Conservation (phyloP, 2,329 filamentous ascomycete genomes). For the Beauveria scarabaeidicola region DNA sequence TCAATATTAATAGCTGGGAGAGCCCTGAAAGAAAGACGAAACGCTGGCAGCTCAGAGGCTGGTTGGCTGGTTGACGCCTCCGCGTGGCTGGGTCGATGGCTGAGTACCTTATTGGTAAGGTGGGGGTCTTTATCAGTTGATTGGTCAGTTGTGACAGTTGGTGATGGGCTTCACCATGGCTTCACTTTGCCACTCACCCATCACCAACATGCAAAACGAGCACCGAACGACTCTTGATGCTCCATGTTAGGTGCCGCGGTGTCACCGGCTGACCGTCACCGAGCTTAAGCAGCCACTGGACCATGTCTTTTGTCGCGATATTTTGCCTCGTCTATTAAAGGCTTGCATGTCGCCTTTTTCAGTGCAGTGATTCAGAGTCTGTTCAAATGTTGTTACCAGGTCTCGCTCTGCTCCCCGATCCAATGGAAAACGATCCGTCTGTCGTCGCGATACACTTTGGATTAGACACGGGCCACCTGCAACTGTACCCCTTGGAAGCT, state of each 20-base stretch:
- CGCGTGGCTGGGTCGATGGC: neutral
- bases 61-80: neutral
- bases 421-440: neutral
- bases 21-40: neutral
- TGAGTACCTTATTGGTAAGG: neutral
- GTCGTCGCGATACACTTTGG: neutral
- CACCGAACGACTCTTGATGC: too few species aligned
- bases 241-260: neutral
- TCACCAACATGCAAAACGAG: too few species aligned
- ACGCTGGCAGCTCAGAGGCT: neutral
- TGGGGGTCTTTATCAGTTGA: neutral
- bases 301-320: neutral
- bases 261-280: neutral
- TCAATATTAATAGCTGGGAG: neutral
- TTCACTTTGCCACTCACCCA: too few species aligned
- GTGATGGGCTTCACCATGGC: too few species aligned
- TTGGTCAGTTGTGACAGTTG: too few species aligned
- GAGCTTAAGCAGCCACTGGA: neutral
- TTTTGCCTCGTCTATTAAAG: neutral
- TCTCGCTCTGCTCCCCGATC: neutral
- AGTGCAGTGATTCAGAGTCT: neutral
- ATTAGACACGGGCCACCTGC: neutral
- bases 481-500: neutral
- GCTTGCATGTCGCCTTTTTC: neutral
- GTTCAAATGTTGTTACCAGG: neutral